These are phyloP conservation scores for Myriosclerotinia scirpicola DNA, from an alignment of 2,329 filamentous ascomycete genomes.

Conservation along the genomic window DNA sequence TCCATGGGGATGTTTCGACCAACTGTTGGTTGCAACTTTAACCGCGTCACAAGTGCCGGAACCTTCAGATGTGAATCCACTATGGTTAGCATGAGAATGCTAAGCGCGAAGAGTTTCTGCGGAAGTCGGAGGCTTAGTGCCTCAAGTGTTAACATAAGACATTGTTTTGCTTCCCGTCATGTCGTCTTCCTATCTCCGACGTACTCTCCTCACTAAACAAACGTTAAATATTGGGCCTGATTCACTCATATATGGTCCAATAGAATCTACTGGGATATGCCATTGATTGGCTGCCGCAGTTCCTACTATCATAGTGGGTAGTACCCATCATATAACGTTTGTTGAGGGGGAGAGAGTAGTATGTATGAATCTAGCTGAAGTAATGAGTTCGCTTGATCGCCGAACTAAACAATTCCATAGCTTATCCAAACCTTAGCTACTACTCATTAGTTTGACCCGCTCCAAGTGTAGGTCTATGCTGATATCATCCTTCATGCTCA, in stretches of 20 bases:
- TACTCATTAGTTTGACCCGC: slow-evolving; percentile 9
- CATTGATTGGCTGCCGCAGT: no score
- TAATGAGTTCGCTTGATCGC: background rate
- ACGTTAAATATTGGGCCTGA: no score
- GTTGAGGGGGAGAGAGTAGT: background rate
- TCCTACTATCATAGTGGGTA: no score
- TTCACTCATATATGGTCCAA: no score
- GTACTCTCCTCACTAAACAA: no score
- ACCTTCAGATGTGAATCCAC: background rate
- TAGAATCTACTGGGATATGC: no score
- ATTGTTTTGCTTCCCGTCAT: background rate
- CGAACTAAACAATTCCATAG: background rate
- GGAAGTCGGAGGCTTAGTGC: background rate
- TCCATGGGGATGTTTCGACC: background rate
- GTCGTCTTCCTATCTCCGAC: background rate
- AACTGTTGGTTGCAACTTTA: background rate
- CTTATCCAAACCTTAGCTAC: slow-evolving; percentile 10
- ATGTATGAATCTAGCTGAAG: background rate
- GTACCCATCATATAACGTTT: no score
- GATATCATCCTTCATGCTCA: slow-evolving; percentile 11
- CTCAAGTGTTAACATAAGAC: background rate
- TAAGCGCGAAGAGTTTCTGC: background rate
- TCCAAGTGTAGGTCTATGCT: slow-evolving; percentile 12
- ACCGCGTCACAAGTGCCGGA: background rate
- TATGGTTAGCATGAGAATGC: background rate